Base-by-base conservation (phyloP, 371 early-diverging fungal genomes). In the Mucor racemosus region DNA sequence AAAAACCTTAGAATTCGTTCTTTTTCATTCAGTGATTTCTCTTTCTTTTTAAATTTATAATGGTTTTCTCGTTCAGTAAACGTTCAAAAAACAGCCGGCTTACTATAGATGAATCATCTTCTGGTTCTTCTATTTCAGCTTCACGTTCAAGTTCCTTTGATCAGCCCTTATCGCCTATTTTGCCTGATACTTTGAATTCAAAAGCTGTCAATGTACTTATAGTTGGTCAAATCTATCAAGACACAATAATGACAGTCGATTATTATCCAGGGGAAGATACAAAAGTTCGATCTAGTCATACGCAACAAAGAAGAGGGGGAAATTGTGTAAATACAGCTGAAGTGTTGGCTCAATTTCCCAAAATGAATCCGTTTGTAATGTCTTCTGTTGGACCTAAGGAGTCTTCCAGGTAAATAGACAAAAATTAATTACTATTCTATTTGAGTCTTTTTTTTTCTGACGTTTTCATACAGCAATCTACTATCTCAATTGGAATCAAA, bases 301-400 rank as follows among this genome's bases (percentile, higher is more conserved):
- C 85, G 67, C 68, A 68, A 13, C 86, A 88, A 58, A 78, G 89
- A 17, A 79, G 83, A 14, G 91, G 91, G 31, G 91, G 91, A 14
- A 91, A 90, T 62, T 81, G 83, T 31, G 82, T 81, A 15, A 91
- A 91, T 64, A 84, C 85, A 3, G 84, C 86, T 11, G 79, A 76
- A 40, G 82, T 89, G 0, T 72, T 91, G 13, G 73, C 80, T 13
- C 90, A 88, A 62, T 81, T 84, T 40, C 77, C 34, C 35, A 68
- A 58, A 41, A 54, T 50, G 48, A 59, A 54, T 41, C 46, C 64
- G 7, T 59, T 50, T 54, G 13, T 75, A 46, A 84, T 87, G 85
- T 84, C 85, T 34, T 78, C 83, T 13, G 48, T 87, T 42, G 84
- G 84, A 9, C 69, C 79, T 7, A 73, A 79, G 66, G 75, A 76